These are phyloP conservation scores for Glarea lozoyensis DNA, from an alignment of 495 filamentous ascomycete genomes.

Conservation along the genomic window DNA sequence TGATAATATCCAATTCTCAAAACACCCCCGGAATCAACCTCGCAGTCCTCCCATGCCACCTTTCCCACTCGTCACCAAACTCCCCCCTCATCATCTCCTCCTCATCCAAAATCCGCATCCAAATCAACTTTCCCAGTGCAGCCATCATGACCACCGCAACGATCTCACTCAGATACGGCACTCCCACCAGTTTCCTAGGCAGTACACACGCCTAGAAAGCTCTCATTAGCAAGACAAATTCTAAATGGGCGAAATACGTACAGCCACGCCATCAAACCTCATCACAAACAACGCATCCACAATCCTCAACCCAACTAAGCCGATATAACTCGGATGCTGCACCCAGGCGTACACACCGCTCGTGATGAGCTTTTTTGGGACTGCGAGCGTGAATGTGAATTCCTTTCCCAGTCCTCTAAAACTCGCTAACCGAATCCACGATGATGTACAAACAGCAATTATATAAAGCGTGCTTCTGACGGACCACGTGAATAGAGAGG, in stretches of 20 bases:
- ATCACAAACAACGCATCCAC: background rate
- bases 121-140: background rate
- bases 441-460: slow-evolving; percentile 24
- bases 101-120: slow-evolving; percentile 6
- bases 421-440: slow-evolving; percentile 26
- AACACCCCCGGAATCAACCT: slow-evolving; percentile 16
- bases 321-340: slow-evolving; percentile 41
- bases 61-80: slow-evolving; percentile 17
- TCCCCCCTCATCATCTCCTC: slow-evolving; percentile 13
- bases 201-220: slow-evolving; percentile 8
- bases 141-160: background rate
- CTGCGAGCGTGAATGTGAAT: slow-evolving; percentile 38
- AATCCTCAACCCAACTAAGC: slow-evolving; percentile 9
- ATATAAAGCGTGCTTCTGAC: slow-evolving; percentile 18
- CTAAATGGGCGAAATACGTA: too few species aligned
- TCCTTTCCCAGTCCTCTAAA: slow-evolving; percentile 32
- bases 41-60: slow-evolving; percentile 10
- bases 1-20: too few species aligned
- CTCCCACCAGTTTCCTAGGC: slow-evolving; percentile 2
- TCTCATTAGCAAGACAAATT: too few species aligned
- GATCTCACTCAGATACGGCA: background rate
- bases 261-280: slow-evolving; percentile 5
- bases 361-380: slow-evolving; percentile 33
- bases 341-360: slow-evolving; percentile 35
- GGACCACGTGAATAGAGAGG: slow-evolving; percentile 18